Base-by-base conservation (phyloP, 139 green algal genomes). In the Micractinium sp. region DNA sequence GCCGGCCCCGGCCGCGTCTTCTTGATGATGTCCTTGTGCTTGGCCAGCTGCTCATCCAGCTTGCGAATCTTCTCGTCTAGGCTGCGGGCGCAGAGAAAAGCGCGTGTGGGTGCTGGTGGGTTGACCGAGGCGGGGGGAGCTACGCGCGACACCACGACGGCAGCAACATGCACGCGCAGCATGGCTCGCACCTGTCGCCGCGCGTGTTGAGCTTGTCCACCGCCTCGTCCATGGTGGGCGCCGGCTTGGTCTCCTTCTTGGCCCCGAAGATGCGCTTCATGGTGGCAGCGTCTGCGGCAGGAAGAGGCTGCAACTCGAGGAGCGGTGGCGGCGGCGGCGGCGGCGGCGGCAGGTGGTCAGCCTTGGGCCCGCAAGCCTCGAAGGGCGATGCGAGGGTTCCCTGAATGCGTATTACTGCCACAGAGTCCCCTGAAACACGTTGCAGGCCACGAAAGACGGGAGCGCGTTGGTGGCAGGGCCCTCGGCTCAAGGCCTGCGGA, bases 261-360 rank as follows among this genome's bases (percentile, higher is more conserved):
- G 93, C 93, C 0, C 97, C 97, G 90, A 99, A 99, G n/a, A 99
- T 96, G 14, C 97, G 90, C 79, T 94, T 95, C 97, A 99, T 99
- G 27, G 83, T 63, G 83, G 82, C 33, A 79, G 13, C 2, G 73
- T n/a, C 16, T 82, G 71, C 39, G 4, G 23, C 39, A n/a, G 33
- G 33, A 25, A 36, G 79, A 35, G 4, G 76, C 27, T 14, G 29
- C 27, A 3, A 4, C 47, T 23, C 29, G 39, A 39, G 31, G n/a
- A 38, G 36, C 7, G 41, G 41, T 13, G 47, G 29, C 25, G 22
- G 39, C 39, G 53, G 41, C 41, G 19, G 41, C 23, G 29, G 78
- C 78, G 41, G 78, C 78, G 41, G 78, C 29, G 19, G 19, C 38
- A 66, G 38, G 75, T 15, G 20, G 39, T 23, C 27, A 4, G 77